phyloP scores from a whole-genome alignment of 768 basidiomycete species.

The Rubroboletus satanas region DNA sequence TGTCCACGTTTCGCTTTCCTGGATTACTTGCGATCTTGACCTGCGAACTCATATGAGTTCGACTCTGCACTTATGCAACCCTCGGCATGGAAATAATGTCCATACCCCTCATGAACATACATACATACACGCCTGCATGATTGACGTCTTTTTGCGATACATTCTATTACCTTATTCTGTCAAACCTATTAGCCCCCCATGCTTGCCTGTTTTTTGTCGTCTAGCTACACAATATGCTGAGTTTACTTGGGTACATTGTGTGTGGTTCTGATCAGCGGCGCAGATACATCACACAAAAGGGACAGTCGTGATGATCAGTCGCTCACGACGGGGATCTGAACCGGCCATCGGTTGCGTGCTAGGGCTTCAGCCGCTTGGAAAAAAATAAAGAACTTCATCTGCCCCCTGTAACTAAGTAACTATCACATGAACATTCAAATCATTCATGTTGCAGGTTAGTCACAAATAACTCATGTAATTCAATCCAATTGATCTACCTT shows the following conservation, averaged over 20 bases:
- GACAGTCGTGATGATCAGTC: background rate
- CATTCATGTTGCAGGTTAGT: background rate
- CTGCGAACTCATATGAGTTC: background rate
- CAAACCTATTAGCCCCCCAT: conserved; percentile 5
- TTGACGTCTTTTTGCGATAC: conserved; percentile 3
- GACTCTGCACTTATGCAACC: background rate
- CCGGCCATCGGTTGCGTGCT: background rate
- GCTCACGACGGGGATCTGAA: background rate
- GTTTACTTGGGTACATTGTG: background rate
- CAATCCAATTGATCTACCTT: no score
- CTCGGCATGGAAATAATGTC: conserved; percentile 10
- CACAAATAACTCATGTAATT: background rate
- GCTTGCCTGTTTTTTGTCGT: background rate
- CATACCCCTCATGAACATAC: conserved; percentile 2
- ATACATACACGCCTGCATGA: background rate
- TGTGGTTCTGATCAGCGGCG: background rate
- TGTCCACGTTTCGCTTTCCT: background rate
- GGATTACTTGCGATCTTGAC: background rate
- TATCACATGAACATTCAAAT: background rate
- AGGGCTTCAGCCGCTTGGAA: background rate
- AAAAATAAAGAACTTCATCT: background rate
- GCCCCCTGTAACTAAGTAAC: background rate
- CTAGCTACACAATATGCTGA: background rate
- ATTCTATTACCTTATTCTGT: conserved; percentile 6
- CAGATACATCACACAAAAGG: background rate